A percentile compares a stretch with the other conserved stretches of the same genome.
These are phyloP conservation scores for Arabis hirsuta DNA, from an alignment of 345 rosid species.

Conservation along the genomic window DNA sequence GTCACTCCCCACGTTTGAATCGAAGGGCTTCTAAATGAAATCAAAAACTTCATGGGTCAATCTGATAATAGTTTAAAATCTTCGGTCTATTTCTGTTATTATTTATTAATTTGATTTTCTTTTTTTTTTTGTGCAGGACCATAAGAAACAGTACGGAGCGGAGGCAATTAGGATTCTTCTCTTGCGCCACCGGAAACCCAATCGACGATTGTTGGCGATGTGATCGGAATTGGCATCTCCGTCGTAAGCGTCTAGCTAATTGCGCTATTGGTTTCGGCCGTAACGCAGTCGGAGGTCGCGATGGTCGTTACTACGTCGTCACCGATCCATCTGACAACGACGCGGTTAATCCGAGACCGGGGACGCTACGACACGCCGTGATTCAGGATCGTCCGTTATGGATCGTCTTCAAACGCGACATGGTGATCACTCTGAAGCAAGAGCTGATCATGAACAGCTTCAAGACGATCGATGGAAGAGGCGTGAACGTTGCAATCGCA, in stretches of 20 bases:
- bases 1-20: constrained; percentile 32
- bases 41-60: not conserved
- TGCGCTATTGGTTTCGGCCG: constrained; percentile 84
- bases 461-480: constrained; percentile 81
- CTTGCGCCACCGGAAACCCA: constrained; percentile 72
- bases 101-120: not conserved
- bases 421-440: constrained; percentile 69
- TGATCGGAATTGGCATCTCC: constrained; percentile 60
- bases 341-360: constrained; percentile 65
- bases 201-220: constrained; percentile 90
- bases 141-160: constrained; percentile 73
- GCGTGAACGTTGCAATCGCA: constrained; percentile 60
- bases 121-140: constrained; percentile 49
- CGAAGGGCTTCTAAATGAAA: not conserved
- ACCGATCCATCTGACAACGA: constrained; percentile 60
- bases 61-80: not conserved
- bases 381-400: constrained; percentile 76
- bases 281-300: constrained; percentile 78
- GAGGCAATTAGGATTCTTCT: constrained; percentile 67
- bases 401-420: constrained; percentile 77
- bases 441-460: constrained; percentile 90
- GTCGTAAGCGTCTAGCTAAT: constrained; percentile 61
- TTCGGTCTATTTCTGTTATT: not conserved
- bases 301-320: constrained; percentile 72
- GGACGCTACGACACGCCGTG: constrained; percentile 85